phyloP scores from a whole-genome alignment of 345 rosid species.

The Acer saccharum region DNA sequence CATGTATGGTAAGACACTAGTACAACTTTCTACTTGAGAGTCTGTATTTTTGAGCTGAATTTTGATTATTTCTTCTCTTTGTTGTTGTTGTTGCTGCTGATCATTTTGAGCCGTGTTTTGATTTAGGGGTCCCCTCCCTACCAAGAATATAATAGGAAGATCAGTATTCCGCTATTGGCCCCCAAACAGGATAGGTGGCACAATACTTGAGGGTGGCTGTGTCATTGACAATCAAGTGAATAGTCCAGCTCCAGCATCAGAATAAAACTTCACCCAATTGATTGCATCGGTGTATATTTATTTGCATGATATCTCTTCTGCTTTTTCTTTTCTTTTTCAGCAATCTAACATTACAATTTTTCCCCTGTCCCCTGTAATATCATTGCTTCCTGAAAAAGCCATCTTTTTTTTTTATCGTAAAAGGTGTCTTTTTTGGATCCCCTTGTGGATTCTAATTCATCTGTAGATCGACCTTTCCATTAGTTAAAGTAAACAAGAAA shows the following conservation, averaged over 20 bases:
- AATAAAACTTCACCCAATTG: conserved; percentile 16
- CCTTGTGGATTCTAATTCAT: not conserved
- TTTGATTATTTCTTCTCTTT: not conserved
- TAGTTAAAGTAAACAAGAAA: not conserved
- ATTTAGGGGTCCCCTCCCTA: conserved; percentile 90
- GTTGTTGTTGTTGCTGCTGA: not conserved
- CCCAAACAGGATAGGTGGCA: conserved; percentile 73
- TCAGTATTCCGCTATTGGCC: conserved; percentile 95
- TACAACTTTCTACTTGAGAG: not conserved
- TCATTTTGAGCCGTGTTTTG: conserved; percentile 8
- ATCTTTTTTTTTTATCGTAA: not conserved
- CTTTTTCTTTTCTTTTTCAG: not conserved
- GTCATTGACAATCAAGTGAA: conserved; percentile 56
- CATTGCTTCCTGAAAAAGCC: conserved; percentile 7
- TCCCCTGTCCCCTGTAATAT: not conserved
- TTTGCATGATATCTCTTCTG: no score
- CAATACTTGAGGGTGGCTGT: conserved; percentile 65
- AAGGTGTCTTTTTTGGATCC: not conserved
- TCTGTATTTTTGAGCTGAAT: not conserved
- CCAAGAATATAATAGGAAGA: conserved; percentile 89
- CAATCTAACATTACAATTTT: not conserved
- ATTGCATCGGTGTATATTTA: not conserved
- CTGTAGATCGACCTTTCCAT: conserved; percentile 10
- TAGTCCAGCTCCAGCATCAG: conserved; percentile 26
- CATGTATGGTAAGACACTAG: conserved; percentile 72